phyloP scores from a whole-genome alignment of 2,329 filamentous ascomycete species.

The Westerdykella aurantiaca region DNA sequence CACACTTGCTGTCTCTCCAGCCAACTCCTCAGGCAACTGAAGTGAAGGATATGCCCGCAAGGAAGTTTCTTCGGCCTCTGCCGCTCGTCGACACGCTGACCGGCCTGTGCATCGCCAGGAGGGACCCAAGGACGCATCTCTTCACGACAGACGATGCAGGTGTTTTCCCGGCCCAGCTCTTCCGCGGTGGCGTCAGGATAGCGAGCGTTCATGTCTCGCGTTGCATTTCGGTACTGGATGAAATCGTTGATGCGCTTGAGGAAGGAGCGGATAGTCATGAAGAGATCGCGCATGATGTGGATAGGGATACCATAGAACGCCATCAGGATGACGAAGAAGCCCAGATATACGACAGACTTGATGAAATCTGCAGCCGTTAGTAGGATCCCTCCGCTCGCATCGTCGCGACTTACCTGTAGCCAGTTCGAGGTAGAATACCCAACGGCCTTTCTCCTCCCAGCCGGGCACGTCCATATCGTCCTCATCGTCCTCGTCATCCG shows the following conservation, averaged over 20 bases:
- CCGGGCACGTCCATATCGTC: conserved; percentile 92
- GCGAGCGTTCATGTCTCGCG: conserved; percentile 82
- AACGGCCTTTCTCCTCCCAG: conserved; percentile 94
- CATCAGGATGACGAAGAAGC: conserved; percentile 90
- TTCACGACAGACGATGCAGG: conserved; percentile 96
- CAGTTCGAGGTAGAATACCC: conserved; percentile 82
- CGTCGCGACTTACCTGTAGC: conserved; percentile 57
- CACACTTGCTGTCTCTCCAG: conserved; percentile 95
- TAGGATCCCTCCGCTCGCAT: conserved; percentile 2
- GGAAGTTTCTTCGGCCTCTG: conserved; percentile 90
- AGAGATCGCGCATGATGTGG: conserved; percentile 92
- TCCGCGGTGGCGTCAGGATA: conserved; percentile 88
- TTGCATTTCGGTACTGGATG: conserved; percentile 82
- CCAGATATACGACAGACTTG: conserved; percentile 81
- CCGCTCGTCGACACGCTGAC: conserved; percentile 63
- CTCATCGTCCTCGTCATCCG: conserved; percentile 64
- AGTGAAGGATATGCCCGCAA: conserved; percentile 91
- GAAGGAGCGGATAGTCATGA: conserved; percentile 89
- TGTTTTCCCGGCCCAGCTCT: conserved; percentile 79
- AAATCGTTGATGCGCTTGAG: conserved; percentile 84
- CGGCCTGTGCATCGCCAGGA: conserved; percentile 36
- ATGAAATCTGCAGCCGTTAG: conserved; percentile 63
- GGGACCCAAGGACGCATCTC: conserved; percentile 81
- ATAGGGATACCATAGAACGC: conserved; percentile 93
- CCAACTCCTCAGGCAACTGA: conserved; percentile 94